phyloP scores from a whole-genome alignment of 1,139 yeast genomes.

The Kodamaea plutei region DNA sequence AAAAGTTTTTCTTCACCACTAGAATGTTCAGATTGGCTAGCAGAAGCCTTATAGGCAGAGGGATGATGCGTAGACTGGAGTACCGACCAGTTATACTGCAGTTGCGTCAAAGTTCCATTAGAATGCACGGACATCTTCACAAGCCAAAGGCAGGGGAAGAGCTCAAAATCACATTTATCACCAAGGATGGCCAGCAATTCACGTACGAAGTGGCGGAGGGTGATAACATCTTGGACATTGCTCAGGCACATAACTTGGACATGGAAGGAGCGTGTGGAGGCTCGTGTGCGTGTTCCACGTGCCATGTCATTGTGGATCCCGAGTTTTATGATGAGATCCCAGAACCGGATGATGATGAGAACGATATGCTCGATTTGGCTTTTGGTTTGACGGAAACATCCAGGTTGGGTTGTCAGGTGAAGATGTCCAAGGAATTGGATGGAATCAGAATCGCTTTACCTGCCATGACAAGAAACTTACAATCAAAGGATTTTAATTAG shows the following conservation, averaged over 20 bases:
- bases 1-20: too few species aligned
- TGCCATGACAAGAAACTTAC: constrained; percentile 93
- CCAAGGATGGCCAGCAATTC: constrained; percentile 84
- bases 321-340: constrained; percentile 86
- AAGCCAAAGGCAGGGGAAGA: constrained; percentile 95
- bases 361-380: constrained; percentile 96
- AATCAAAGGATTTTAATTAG: constrained; percentile 60
- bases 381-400: constrained; percentile 97
- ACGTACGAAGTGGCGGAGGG: constrained; percentile 89
- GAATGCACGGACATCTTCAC: constrained; percentile 90
- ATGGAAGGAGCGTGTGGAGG: constrained; percentile 99
- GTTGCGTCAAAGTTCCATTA: too few species aligned
- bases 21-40: too few species aligned
- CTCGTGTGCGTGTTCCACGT: constrained; percentile 97
- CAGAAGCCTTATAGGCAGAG: too few species aligned
- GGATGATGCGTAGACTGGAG: too few species aligned
- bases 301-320: constrained; percentile 95
- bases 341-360: constrained; percentile 96
- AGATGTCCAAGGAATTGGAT: constrained; percentile 84
- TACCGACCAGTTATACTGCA: too few species aligned
- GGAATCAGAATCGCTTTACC: constrained; percentile 96
- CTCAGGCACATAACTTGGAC: constrained; percentile 88
- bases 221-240: constrained; percentile 86
- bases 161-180: constrained; percentile 80
- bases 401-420: constrained; percentile 89